These are phyloP conservation scores for Colletotrichum horii DNA, from an alignment of 2,329 filamentous ascomycete genomes.

Conservation along the genomic window DNA sequence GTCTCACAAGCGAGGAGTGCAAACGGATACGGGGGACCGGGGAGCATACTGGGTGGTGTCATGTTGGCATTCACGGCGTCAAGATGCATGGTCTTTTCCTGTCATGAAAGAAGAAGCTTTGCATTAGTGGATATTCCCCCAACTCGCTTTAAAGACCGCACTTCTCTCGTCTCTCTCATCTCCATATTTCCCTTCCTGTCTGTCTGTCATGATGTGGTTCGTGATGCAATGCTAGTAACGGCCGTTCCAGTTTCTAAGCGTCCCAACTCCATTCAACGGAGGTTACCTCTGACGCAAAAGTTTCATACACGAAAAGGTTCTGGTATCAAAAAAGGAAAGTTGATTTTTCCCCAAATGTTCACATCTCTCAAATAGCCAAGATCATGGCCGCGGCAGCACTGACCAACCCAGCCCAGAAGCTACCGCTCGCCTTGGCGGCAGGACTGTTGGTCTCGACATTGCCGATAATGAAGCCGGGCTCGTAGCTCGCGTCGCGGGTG, in stretches of 20 bases:
- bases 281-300: background rate
- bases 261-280: background rate
- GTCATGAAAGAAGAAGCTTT: background rate
- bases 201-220: background rate
- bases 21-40: background rate
- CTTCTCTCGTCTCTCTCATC: background rate
- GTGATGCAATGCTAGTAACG: background rate
- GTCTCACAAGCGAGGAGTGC: background rate
- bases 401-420: background rate
- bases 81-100: background rate
- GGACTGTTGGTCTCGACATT: constrained; percentile 19
- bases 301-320: background rate
- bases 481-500: constrained; percentile 27
- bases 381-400: background rate
- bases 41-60: background rate
- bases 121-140: constrained; percentile 16
- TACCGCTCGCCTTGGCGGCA: background rate
- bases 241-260: background rate
- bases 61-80: background rate
- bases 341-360: background rate
- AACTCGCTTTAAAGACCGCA: background rate
- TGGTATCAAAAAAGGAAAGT: background rate
- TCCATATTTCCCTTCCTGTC: background rate
- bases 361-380: background rate
- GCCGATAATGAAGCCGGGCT: constrained; percentile 34